A percentile compares a stretch with the other conserved stretches of the same genome.
Conservation (phyloP, 805 yeast genomes). For the Nakazawaea siamensis region DNA sequence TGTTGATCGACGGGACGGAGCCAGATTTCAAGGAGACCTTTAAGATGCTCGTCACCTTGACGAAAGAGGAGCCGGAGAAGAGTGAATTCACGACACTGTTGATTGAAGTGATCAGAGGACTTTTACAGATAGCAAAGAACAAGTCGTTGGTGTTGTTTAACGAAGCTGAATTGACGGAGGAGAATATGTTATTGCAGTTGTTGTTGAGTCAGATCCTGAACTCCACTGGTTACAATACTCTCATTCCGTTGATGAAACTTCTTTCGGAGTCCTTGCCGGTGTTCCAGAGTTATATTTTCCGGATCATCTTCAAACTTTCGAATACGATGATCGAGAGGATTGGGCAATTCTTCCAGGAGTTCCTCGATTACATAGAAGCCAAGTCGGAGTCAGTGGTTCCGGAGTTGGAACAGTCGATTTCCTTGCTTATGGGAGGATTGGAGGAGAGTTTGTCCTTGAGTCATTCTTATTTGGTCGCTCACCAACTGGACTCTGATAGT, state of each 20-base stretch:
- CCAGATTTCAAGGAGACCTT: constrained; percentile 38
- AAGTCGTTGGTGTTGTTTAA: constrained; percentile 22
- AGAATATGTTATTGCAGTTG: constrained; percentile 28
- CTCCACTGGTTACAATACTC: constrained; percentile 32
- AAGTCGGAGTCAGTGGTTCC: not conserved
- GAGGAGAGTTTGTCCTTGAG: constrained; percentile 57
- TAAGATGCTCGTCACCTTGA: constrained; percentile 23
- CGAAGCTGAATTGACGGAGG: constrained; percentile 22
- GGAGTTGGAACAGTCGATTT: constrained; percentile 36
- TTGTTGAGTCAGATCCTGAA: constrained; percentile 40
- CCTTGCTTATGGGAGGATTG: constrained; percentile 44
- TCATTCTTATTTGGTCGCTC: constrained; percentile 40
- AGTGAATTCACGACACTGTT: constrained; percentile 16
- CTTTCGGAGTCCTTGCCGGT: constrained; percentile 43
- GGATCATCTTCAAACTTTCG: constrained; percentile 44
- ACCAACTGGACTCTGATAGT: constrained; percentile 4
- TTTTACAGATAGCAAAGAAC: constrained; percentile 15
- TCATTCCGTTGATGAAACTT: constrained; percentile 41
- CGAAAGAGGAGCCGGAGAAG: constrained; percentile 1
- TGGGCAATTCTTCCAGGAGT: constrained; percentile 21
- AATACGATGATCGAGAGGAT: constrained; percentile 39
- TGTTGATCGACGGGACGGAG: constrained; percentile 52
- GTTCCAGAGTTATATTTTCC: constrained; percentile 44
- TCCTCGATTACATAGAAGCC: constrained; percentile 14
- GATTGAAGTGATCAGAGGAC: not conserved